A percentile compares a stretch with the other conserved stretches of the same genome.
phyloP scores from a whole-genome alignment of 306 rosid species.

The Neltuma alba region DNA sequence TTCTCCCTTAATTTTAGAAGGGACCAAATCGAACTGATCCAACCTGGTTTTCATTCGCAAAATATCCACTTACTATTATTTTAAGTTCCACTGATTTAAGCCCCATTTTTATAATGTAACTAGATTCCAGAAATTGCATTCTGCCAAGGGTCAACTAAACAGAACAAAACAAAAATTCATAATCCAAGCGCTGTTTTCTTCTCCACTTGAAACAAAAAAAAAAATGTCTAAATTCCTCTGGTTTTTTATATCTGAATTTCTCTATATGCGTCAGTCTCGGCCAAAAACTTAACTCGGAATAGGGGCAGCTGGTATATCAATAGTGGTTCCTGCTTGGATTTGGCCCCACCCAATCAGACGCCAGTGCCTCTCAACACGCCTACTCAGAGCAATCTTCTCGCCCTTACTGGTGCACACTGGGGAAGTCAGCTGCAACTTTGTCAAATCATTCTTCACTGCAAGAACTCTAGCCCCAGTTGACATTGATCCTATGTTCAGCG shows the following conservation, averaged over 20 bases:
- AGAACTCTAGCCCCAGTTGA: constrained; percentile 86
- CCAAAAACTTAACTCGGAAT: not conserved
- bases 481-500: constrained; percentile 98
- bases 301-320: constrained; percentile 27
- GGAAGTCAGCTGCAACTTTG: constrained; percentile 86
- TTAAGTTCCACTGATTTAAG: too few species aligned
- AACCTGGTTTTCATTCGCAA: too few species aligned
- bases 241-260: constrained; percentile 15
- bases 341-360: constrained; percentile 7
- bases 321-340: constrained; percentile 57
- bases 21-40: too few species aligned
- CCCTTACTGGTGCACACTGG: constrained; percentile 97
- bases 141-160: too few species aligned
- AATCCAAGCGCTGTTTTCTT: constrained; percentile 33
- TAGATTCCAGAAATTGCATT: too few species aligned
- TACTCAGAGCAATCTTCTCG: constrained; percentile 89
- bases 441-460: constrained; percentile 88
- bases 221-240: constrained; percentile 39
- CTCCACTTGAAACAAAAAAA: constrained; percentile 34
- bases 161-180: constrained; percentile 3
- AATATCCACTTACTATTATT: too few species aligned
- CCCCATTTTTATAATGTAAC: too few species aligned
- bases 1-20: too few species aligned
- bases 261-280: constrained; percentile 18
- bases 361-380: constrained; percentile 98